Conservation (phyloP, 1,139 yeast genomes). For the Candida labiduridarum region DNA sequence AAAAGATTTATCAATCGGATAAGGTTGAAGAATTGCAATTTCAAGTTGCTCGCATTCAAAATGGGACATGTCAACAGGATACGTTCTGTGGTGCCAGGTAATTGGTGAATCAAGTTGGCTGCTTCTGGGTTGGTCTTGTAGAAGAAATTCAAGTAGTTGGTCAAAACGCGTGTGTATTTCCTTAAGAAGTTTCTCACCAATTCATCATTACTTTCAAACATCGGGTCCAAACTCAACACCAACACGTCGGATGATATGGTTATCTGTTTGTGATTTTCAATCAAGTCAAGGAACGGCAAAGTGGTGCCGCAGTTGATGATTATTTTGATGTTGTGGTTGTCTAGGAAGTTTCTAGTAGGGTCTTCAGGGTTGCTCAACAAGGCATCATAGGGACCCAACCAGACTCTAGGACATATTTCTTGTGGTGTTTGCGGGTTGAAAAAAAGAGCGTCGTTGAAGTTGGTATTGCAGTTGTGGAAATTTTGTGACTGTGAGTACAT, state of each 20-base stretch:
- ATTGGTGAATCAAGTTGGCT: slow-evolving; percentile 30
- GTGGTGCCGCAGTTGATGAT: slow-evolving; percentile 46
- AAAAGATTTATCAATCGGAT: slow-evolving; percentile 41
- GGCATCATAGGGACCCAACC: slow-evolving; percentile 30
- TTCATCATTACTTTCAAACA: slow-evolving; percentile 25
- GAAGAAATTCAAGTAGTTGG: slow-evolving; percentile 42
- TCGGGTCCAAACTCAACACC: slow-evolving; percentile 42
- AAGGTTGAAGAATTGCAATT: slow-evolving; percentile 40
- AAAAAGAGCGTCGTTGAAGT: slow-evolving; percentile 14
- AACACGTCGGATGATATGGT: slow-evolving; percentile 42
- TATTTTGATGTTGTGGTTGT: slow-evolving; percentile 36
- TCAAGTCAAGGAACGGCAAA: slow-evolving; percentile 26
- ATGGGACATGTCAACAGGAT: slow-evolving; percentile 39
- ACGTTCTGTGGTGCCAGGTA: slow-evolving; percentile 29
- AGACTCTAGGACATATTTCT: slow-evolving; percentile 34
- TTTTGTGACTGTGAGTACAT: slow-evolving; percentile 8
- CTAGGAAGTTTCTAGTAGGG: slow-evolving; percentile 19
- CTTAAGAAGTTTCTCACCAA: slow-evolving; percentile 27
- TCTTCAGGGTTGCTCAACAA: slow-evolving; percentile 13
- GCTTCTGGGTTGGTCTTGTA: slow-evolving; percentile 36
- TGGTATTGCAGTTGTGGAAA: slow-evolving; percentile 10
- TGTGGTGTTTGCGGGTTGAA: slow-evolving; percentile 19
- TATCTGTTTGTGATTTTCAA: slow-evolving; percentile 24
- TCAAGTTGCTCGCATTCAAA: slow-evolving; percentile 39
- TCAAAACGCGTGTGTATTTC: slow-evolving; percentile 38